Base-by-base conservation (phyloP, 192 early-diverging fungal species). In the Backusella westeae region DNA sequence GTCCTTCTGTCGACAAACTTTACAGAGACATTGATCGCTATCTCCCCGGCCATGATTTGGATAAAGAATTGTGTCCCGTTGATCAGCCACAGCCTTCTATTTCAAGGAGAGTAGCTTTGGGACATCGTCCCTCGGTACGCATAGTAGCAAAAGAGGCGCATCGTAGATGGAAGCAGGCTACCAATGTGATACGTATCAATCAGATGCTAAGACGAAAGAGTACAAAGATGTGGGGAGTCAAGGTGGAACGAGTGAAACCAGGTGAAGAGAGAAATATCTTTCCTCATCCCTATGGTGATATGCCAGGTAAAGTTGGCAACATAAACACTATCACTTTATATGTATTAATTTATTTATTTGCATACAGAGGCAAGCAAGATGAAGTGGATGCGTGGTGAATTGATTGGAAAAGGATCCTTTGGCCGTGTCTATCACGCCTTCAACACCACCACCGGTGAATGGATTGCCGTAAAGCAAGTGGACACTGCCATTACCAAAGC, bases 401-500 rank as follows among this genome's bases (percentile, higher is more conserved):
- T 94, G 42, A 94, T 95, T 82, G 94, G 94, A 35, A 90, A 90
- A 75, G 94, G 94, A 1, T 93, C 92, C 9, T 95, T 95, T 70
- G 94, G 94, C 1, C 85, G 86, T 44, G 94, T 95, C 21, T 89
- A 90, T 63, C 89, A 91, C 71, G 94, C 90, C 14, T 87, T 94
- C 76, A 94, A 92, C 69, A 75, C 89, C 3, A 87, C 88, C 2
- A 91, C 89, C 0, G 87, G 90, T 49, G 93, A 94, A 69, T 88
- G 94, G 76, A 93, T 95, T 71, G 94, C 94, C 0, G 93, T 95
- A 15, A 95, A 95, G 78, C 92, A 94, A 81, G 92, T 95, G 12
- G 87, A 89, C 42, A 75, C 93, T 74, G 89, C 90, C 4, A 76
- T 71, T 10, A 88, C 87, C 17, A 42, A 75, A 35, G 79, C 81